These are phyloP conservation scores for Talaromyces sp. DNA, from an alignment of 2,329 filamentous ascomycete genomes.

Conservation along the genomic window DNA sequence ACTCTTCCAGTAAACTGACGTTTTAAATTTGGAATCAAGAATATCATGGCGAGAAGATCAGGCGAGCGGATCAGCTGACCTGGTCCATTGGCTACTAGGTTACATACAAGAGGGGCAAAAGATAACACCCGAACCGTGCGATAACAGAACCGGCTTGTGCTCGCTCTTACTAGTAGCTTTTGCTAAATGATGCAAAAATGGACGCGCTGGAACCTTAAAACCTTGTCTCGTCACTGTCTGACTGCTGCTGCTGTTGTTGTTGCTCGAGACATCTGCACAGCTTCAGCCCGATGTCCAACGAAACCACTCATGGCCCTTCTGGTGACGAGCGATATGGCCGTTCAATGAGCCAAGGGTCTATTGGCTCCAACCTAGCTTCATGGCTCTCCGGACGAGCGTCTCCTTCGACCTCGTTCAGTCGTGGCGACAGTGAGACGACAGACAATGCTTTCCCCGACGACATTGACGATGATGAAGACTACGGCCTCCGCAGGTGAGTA, in stretches of 20 bases:
- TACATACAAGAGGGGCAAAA: not conserved
- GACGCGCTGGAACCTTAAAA: not conserved
- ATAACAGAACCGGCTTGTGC: not conserved
- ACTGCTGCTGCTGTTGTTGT: not conserved
- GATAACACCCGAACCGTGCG: not conserved
- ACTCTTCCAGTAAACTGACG: too few species aligned
- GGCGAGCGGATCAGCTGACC: not conserved
- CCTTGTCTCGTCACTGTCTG: not conserved
- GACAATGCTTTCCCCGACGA: not conserved
- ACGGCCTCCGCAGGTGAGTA: conserved; percentile 14
- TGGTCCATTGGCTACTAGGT: not conserved
- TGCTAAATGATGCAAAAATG: not conserved
- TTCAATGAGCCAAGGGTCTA: conserved; percentile 12
- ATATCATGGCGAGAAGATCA: too few species aligned
- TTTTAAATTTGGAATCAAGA: too few species aligned
- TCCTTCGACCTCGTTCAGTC: conserved; percentile 4
- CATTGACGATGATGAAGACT: conserved; percentile 10
- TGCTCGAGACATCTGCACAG: not conserved
- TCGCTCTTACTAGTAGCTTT: not conserved
- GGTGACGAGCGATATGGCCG: conserved; percentile 8
- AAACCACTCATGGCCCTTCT: not conserved
- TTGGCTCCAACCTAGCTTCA: conserved; percentile 7
- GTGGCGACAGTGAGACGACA: not conserved
- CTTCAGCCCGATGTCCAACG: conserved; percentile 2
- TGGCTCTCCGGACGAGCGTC: conserved; percentile 10